Base-by-base conservation (phyloP, 345 rosid genomes). In the Rhodamnia rubescens region DNA sequence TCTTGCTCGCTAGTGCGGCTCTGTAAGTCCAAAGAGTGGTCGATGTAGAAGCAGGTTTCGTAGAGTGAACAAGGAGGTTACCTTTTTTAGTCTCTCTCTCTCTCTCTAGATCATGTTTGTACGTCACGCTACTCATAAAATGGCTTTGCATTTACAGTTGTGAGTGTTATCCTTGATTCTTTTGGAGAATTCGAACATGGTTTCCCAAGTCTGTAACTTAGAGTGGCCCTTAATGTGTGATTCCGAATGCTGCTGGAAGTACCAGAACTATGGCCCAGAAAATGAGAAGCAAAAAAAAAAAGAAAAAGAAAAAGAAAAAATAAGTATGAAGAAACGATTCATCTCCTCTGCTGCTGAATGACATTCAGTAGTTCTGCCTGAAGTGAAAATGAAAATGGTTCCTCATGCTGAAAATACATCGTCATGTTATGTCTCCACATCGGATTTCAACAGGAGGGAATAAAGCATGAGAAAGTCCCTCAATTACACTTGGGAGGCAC, bases 1-100 rank as follows among this genome's bases (percentile, higher is more conserved):
- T 88, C 96, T 97, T 85, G 85, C 86, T 50, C 87, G 87, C 86
- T 92, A 89, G 85, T 53, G 20, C 29, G 53, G 86, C 53, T 87
- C 29, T 83, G 36, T 52, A 82, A 85, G 82, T 84, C 85, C 84
- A 88, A 85, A 85, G 36, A 89, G 32, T 84, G 78, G 85, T 74
- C 26, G 20, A 74, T 83, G 88, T 85, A 86, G 85, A 84, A 86
- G 89, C 88, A 86, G 64, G 86, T 84, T 53, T 85, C 59, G 55
- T 75, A 69, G 78, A 69, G 87, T 82, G 57, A 52, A n/a, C 84
- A n/a, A 82, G 42, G 84, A 82, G 57, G 61, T 44, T 52, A 54
- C 82, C 52, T 51, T 86, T 56, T 56, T 64, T 14, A 13, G 21
- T 61, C 74, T 85, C 78, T 56, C 40, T 61, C 74, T 85, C 78